Conservation (phyloP, 1,139 yeast species). For the Suhomyces ambrosiae region DNA sequence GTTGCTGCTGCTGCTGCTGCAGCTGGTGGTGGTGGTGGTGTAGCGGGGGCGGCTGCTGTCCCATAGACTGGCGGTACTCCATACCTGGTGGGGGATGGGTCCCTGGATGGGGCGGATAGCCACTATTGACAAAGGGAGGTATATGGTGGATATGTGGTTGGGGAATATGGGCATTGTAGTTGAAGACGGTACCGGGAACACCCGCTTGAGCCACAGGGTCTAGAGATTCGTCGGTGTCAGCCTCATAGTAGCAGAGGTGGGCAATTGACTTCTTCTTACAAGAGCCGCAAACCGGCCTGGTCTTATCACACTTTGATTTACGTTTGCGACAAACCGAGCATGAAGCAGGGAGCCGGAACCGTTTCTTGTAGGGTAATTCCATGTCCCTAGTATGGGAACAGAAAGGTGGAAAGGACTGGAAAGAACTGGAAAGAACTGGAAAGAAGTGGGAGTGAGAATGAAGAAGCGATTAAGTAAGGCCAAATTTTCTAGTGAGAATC, state of each 20-base stretch:
- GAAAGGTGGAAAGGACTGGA: too few species aligned
- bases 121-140: not conserved
- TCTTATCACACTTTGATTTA: conserved; percentile 59
- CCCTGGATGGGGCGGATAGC: not conserved
- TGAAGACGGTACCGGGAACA: conserved; percentile 1
- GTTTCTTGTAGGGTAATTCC: conserved; percentile 34
- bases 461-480: too few species aligned
- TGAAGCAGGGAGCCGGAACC: conserved; percentile 47
- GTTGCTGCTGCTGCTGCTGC: conserved; percentile 9
- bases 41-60: conserved; percentile 6
- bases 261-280: conserved; percentile 75
- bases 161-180: not conserved
- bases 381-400: conserved; percentile 5
- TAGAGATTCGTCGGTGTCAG: conserved; percentile 14
- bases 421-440: too few species aligned
- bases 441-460: too few species aligned
- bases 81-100: too few species aligned
- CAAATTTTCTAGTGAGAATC: not conserved
- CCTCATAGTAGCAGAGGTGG: conserved; percentile 69
- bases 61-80: conserved; percentile 8
- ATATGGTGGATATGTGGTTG: conserved; percentile 2
- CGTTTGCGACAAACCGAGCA: conserved; percentile 52
- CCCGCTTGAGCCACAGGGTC: too few species aligned
- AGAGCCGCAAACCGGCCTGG: conserved; percentile 69
- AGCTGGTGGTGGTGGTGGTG: conserved; percentile 10